phyloP scores from a whole-genome alignment of 305 asterid species.

The Fraxinus paxiana region DNA sequence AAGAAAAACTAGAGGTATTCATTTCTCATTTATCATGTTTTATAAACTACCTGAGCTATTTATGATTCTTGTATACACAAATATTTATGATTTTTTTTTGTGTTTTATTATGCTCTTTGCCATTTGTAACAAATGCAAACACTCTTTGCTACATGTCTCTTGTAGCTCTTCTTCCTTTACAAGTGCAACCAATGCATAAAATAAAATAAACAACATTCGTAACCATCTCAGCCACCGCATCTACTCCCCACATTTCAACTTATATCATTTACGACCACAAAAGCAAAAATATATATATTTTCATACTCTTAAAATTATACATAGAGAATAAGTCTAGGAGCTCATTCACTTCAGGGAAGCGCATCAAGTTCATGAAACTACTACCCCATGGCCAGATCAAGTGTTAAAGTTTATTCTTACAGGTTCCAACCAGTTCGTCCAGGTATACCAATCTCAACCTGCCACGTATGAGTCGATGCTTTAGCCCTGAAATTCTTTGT shows the following conservation, averaged over 20 bases:
- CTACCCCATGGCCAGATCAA: no score
- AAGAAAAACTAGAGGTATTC: neutral
- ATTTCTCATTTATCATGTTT: neutral
- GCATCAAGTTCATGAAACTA: neutral
- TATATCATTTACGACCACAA: neutral
- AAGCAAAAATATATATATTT: neutral
- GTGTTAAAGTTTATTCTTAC: neutral
- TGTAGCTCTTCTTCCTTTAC: neutral
- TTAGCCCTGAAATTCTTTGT: neutral
- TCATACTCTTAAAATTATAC: neutral
- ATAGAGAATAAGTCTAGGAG: neutral
- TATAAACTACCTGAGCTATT: neutral
- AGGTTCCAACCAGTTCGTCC: neutral
- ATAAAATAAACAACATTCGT: neutral
- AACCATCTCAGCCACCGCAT: neutral
- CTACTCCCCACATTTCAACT: neutral
- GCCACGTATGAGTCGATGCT: neutral
- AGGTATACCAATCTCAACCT: neutral
- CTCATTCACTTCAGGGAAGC: neutral
- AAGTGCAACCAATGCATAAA: neutral
- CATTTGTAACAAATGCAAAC: neutral
- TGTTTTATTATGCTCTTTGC: no score
- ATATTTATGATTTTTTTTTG: no score
- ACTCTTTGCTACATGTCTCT: neutral
- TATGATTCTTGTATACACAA: neutral